Base-by-base conservation (phyloP, 805 yeast species). In the Saccharomycopsis sp. region DNA sequence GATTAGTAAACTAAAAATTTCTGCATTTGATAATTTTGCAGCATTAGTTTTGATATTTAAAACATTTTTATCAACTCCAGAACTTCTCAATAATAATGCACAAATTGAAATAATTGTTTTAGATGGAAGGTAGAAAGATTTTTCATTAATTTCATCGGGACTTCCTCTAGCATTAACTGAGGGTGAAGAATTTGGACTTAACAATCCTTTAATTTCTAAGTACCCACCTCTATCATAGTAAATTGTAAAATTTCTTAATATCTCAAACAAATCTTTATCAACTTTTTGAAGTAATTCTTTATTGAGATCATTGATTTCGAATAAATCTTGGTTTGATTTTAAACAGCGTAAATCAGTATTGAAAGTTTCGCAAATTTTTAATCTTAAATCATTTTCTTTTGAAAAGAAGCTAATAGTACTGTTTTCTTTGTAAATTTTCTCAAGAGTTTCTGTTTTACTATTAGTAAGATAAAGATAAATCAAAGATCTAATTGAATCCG, bases 211-310 rank as follows among this genome's bases (percentile, higher is more conserved):
- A 13, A 45, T 45, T 20, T 45, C 46, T 3, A 36, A 26, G 28
- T 42, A 38, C 23, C 45, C 45, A 12, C 45, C 45, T 17, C 45
- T 28, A 25, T 45, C 48, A 34, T 46, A 46, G 31, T 46, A 46
- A 2, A 44, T 34, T 4, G 48, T 44, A 20, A 46, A 46, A 26
- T 40, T 38, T 14, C 40, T 37, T 19, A 46, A 32, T 19, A 46
- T 36, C 14, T 44, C 48, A 21, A 43, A 44, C 15, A 46, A 31
- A 29, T 46, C 48, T 19, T 41, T 34, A 21, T 43, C 43, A 21
- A 44, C 46, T 28, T 44, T 44, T 32, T 45, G 46, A 4, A 45
- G 18, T 8, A 42, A 31, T 26, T 45, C 45, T 39, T 42, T 44
- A 31, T 45, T 33, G 21, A 45, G 34, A 21, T 46, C 42, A 13